phyloP scores from a whole-genome alignment of 257 asterid species.

The Fraxinus anomala region DNA sequence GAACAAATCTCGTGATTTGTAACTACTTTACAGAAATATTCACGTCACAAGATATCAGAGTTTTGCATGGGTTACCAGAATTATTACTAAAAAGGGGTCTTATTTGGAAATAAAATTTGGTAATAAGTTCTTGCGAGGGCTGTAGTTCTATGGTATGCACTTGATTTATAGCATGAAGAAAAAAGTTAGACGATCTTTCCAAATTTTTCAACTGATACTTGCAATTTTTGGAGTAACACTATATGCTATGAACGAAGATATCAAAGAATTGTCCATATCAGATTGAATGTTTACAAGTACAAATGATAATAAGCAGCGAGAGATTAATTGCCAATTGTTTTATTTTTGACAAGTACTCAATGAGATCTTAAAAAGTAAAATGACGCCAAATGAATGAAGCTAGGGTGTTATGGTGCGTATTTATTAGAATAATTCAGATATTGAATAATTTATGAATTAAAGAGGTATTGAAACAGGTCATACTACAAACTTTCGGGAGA shows the following conservation, averaged over 20 bases:
- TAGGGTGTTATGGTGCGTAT: no score
- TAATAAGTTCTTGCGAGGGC: not conserved
- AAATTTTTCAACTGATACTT: not conserved
- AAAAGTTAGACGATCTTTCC: not conserved
- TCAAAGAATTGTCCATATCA: not conserved
- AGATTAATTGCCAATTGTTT: not conserved
- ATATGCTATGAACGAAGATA: not conserved
- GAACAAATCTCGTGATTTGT: not conserved
- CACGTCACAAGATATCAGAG: not conserved
- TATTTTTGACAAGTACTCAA: no score
- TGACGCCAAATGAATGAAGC: no score
- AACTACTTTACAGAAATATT: not conserved
- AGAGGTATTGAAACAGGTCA: no score
- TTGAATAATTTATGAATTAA: no score
- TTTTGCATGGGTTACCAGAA: not conserved
- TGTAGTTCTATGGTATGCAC: not conserved
- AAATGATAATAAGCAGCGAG: not conserved
- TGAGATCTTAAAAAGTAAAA: no score
- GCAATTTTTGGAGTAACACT: not conserved
- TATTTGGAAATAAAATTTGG: not conserved
- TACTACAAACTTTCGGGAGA: no score
- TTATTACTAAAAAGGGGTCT: not conserved
- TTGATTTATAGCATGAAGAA: not conserved
- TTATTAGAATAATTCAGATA: no score
- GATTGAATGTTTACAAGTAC: not conserved